Conservation (phyloP, 495 filamentous ascomycete genomes). For the Podospora pseudocomata region DNA sequence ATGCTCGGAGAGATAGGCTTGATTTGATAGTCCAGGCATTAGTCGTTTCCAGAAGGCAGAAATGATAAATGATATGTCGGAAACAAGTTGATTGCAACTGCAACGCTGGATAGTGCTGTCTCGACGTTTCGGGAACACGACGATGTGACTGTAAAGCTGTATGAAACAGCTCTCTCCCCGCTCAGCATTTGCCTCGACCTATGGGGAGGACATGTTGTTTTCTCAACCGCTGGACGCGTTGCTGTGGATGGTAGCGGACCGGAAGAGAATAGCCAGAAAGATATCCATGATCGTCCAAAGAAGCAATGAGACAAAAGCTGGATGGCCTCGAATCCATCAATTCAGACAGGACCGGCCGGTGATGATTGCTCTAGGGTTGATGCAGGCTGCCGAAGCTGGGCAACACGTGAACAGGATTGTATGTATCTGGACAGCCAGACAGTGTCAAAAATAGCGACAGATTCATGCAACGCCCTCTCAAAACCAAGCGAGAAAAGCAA, state of each 20-base stretch:
- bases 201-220: not conserved
- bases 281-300: conserved; percentile 13
- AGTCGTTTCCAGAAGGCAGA: conserved; percentile 1
- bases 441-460: conserved; percentile 1
- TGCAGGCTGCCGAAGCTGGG: not conserved
- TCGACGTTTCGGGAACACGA: conserved; percentile 5
- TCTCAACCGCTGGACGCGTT: not conserved
- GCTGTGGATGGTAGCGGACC: conserved; percentile 1
- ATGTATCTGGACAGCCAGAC: not conserved
- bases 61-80: not conserved
- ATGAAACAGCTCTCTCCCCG: conserved; percentile 4
- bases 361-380: not conserved
- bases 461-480: not conserved
- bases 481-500: not conserved
- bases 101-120: not conserved
- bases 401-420: conserved; percentile 7
- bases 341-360: not conserved
- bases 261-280: conserved; percentile 14
- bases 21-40: not conserved
- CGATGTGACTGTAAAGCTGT: conserved; percentile 5
- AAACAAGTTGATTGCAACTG: not conserved
- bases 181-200: not conserved
- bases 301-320: not conserved
- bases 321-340: not conserved
- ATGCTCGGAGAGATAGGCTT: not conserved